These are phyloP conservation scores for Guyanaporus albipodus DNA, from an alignment of 768 basidiomycete genomes.

Conservation along the genomic window DNA sequence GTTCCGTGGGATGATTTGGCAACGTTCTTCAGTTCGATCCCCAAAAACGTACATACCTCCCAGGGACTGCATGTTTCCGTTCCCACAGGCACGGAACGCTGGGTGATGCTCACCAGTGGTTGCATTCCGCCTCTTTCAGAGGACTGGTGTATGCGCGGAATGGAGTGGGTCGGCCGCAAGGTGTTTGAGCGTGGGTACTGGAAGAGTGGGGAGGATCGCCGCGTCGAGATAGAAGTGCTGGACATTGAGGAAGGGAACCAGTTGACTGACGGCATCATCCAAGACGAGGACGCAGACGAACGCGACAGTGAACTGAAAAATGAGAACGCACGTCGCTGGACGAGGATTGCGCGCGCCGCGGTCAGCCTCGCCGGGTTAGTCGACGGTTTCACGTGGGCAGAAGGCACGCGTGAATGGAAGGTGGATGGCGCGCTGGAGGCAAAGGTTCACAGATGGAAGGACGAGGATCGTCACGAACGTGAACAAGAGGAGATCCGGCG, in stretches of 20 bases:
- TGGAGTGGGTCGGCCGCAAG: slow-evolving; percentile 91
- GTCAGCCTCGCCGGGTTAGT: slow-evolving; percentile 66
- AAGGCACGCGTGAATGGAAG: slow-evolving; percentile 56
- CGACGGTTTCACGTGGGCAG: slow-evolving; percentile 69
- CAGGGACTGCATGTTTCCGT: slow-evolving; percentile 39
- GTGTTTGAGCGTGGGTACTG: slow-evolving; percentile 95
- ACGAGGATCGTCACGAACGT: slow-evolving; percentile 62
- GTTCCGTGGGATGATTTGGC: slow-evolving; percentile 85
- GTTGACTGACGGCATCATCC: slow-evolving; percentile 73
- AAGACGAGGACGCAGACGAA: slow-evolving; percentile 64
- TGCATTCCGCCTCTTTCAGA: slow-evolving; percentile 76
- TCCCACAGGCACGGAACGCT: slow-evolving; percentile 43
- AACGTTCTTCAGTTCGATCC: slow-evolving; percentile 56
- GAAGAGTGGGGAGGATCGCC: slow-evolving; percentile 69
- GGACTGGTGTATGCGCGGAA: slow-evolving; percentile 93
- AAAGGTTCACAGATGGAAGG: slow-evolving; percentile 67
- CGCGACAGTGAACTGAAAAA: slow-evolving; percentile 20
- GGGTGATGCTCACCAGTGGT: slow-evolving; percentile 65
- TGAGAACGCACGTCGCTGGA: slow-evolving; percentile 63
- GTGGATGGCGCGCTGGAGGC: slow-evolving; percentile 62
- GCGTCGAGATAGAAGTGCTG: slow-evolving; percentile 76
- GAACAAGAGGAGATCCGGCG: slow-evolving; percentile 67
- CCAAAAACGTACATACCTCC: slow-evolving; percentile 46
- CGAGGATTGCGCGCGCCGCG: slow-evolving; percentile 64
- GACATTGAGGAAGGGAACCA: slow-evolving; percentile 54